Conservation (phyloP, 345 rosid species). For the Gossypium anomalum region DNA sequence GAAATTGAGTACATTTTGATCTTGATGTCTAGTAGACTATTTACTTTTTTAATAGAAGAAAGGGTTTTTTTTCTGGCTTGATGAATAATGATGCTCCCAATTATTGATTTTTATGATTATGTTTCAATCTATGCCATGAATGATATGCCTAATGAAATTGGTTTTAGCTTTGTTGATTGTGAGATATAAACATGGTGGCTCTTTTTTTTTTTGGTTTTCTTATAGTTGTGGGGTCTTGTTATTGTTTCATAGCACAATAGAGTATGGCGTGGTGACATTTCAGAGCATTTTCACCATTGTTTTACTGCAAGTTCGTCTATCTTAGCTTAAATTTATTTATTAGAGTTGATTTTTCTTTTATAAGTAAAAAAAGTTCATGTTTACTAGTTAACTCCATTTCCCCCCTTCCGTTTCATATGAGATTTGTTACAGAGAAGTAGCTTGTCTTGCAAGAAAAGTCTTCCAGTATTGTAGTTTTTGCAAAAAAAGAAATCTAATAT, state of each 20-base stretch:
- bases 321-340: not conserved
- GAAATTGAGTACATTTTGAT: conserved; percentile 15
- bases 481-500: not conserved
- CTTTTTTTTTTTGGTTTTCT: not conserved
- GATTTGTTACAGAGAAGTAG: not conserved
- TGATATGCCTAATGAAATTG: not conserved
- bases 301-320: not conserved
- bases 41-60: not conserved
- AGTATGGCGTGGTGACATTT: not conserved
- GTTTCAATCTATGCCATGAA: not conserved
- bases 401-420: not conserved
- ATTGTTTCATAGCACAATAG: not conserved
- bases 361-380: too few species aligned
- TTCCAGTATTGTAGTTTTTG: not conserved
- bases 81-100: not conserved
- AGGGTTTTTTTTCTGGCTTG: not conserved
- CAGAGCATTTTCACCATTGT: not conserved
- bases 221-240: not conserved
- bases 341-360: too few species aligned
- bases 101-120: conserved; percentile 2
- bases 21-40: conserved; percentile 1
- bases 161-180: not conserved
- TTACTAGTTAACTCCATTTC: too few species aligned
- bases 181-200: not conserved
- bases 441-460: conserved; percentile 6